Percentiles rank a stretch among this genome's conserved stretches.
Conservation (phyloP, 2,329 filamentous ascomycete genomes). For the Penicillium sp. region DNA sequence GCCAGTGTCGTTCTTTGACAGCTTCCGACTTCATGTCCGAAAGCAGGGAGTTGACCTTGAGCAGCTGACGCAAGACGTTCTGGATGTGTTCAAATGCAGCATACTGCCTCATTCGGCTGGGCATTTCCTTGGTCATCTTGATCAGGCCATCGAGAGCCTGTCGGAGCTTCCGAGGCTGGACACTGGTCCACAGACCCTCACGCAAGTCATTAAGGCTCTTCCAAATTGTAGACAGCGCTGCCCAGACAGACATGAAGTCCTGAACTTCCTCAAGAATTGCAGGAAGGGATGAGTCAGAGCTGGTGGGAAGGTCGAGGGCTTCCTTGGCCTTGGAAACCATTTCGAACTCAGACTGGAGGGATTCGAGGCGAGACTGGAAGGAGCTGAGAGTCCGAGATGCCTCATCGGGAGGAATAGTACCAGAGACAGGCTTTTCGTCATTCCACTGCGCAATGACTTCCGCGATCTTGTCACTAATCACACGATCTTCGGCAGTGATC, state of each 20-base stretch:
- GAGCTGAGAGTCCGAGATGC: slow-evolving; percentile 80
- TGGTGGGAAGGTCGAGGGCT: slow-evolving; percentile 85
- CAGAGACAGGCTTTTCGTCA: slow-evolving; percentile 95
- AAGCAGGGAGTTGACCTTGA: slow-evolving; percentile 89
- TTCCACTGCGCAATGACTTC: slow-evolving; percentile 90
- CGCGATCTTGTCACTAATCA: slow-evolving; percentile 84
- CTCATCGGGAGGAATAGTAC: slow-evolving; percentile 86
- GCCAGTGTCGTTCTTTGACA: slow-evolving; percentile 95
- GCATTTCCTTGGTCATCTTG: slow-evolving; percentile 99
- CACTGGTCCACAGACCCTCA: slow-evolving; percentile 91
- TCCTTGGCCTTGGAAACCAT: slow-evolving; percentile 98
- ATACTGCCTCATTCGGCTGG: slow-evolving; percentile 97
- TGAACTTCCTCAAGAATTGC: slow-evolving; percentile 93
- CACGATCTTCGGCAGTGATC: slow-evolving; percentile 90
- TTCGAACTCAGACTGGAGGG: slow-evolving; percentile 83
- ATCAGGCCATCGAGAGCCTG: slow-evolving; percentile 88
- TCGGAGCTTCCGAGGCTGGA: slow-evolving; percentile 91
- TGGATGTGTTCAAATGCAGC: slow-evolving; percentile 99
- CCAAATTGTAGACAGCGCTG: slow-evolving; percentile 94
- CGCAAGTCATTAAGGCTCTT: slow-evolving; percentile 91
- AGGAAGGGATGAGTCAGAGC: slow-evolving; percentile 79
- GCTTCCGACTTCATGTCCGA: slow-evolving; percentile 95
- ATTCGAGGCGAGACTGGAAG: slow-evolving; percentile 85
- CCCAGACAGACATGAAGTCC: slow-evolving; percentile 99
- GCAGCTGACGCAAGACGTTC: slow-evolving; percentile 80